A percentile compares a stretch with the other conserved stretches of the same genome.
phyloP scores from a whole-genome alignment of 345 rosid genomes.

The Carallia brachiata region DNA sequence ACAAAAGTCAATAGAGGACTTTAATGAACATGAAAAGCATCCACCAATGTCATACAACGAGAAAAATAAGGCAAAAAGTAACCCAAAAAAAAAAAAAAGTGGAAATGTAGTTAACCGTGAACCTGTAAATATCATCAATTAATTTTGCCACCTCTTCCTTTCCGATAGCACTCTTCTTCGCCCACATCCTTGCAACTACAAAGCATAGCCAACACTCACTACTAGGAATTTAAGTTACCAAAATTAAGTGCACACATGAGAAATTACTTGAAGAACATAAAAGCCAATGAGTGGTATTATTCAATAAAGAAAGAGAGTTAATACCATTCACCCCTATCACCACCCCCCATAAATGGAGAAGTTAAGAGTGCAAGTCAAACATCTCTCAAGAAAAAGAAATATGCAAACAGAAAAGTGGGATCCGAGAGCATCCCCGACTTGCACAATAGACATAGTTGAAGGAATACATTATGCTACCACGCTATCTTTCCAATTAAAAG shows the following conservation, averaged over 20 bases:
- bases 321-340: no score
- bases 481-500: neutral
- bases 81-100: neutral
- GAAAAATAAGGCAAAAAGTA: neutral
- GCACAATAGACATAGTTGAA: no score
- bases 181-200: constrained; percentile 67
- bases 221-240: neutral
- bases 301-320: no score
- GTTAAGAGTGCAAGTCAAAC: no score
- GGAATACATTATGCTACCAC: neutral
- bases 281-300: neutral
- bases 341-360: no score
- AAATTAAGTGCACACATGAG: neutral
- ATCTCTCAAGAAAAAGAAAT: no score
- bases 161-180: constrained; percentile 62
- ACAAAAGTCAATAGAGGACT: neutral
- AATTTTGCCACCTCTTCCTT: constrained; percentile 89
- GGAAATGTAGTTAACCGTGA: neutral
- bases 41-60: neutral
- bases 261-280: neutral
- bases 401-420: no score
- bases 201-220: neutral
- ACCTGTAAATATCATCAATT: constrained; percentile 93
- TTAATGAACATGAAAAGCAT: neutral
- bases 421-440: no score